Evolutionary conservation across 345 rosid genomes (phyloP), one percentile per base, ranked within the genome.

Genomic region (Cardamine chenopodiifolia): DNA sequence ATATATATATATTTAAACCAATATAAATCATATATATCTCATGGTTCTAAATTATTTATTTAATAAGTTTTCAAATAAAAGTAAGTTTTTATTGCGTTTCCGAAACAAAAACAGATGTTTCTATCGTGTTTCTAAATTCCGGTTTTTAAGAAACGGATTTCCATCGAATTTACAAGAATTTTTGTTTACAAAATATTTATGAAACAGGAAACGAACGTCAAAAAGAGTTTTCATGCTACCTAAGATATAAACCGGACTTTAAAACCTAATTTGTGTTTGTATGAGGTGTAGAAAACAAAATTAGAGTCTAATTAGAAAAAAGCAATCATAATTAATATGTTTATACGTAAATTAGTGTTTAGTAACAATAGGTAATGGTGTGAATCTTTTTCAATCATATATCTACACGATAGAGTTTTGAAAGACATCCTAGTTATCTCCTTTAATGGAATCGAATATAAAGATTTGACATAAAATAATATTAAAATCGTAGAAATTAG

Each of bases 401-500:
- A 68, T 40, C 29, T 31, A 53, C 32, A 52, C 40, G 19, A 61
- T 60, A 42, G 34, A 60, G 54, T 57, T 64, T 70, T 25, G 19
- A 66, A 65, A 65, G 22, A 26, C 49, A 26, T 58, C 37, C 37
- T 74, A 66, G 25, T 52, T 68, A 50, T 60, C 35, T 13, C 47
- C 62, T 40, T 28, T 58, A 14, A n/a, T 69, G 74, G 64, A 69
- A 53, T 19, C 66, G 72, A 74, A 74, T 65, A 45, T 45, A 47
- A 32, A 74, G 31, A 54, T 63, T 28, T 73, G 71, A 57, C n/a
- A 65, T 56, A 44, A 65, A 20, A 56, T 22, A 73, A 64, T 55
- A 55, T 47, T 0, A 55, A 31, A 29, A 32, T 40, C 8, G 13
- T 37, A n/a, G 3, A 34, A 54, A 50, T 37, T 50, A 15, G 31